A percentile compares a stretch with the other conserved stretches of the same genome.
Conservation (phyloP, 208 protist genomes). For the Trichomonas vaginalis region DNA sequence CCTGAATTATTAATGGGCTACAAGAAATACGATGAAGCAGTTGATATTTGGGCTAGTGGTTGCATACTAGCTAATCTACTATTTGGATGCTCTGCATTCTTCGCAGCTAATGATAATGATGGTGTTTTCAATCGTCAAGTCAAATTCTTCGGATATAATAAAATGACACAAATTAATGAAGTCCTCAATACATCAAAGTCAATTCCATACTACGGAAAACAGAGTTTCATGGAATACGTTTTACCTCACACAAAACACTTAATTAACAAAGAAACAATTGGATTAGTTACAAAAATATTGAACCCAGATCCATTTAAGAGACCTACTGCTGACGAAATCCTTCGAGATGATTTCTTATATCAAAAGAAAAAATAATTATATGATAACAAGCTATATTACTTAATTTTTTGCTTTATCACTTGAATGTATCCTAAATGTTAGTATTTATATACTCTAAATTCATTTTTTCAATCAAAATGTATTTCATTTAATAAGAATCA, state of each 20-base stretch:
- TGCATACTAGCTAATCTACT: neutral
- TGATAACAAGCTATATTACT: no score
- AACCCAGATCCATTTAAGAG: neutral
- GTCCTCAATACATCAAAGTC: neutral
- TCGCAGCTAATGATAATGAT: neutral
- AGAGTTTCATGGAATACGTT: conserved; percentile 2
- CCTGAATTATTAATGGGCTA: neutral
- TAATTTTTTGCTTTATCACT: no score
- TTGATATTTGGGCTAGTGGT: neutral
- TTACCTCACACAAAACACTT: neutral
- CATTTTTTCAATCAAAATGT: no score
- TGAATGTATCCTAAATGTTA: no score
- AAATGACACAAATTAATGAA: neutral
- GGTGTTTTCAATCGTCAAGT: neutral
- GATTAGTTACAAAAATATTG: neutral
- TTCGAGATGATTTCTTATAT: neutral
- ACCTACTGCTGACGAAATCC: neutral
- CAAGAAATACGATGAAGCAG: neutral
- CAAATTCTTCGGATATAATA: neutral
- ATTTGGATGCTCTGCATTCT: neutral
- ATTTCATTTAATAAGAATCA: no score
- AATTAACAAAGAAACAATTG: neutral
- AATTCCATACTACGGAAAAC: neutral
- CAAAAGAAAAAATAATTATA: neutral
- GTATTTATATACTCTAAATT: no score